These are phyloP conservation scores for Phytophthora cajani DNA, from an alignment of 352 stramenopile genomes.

Conservation along the genomic window DNA sequence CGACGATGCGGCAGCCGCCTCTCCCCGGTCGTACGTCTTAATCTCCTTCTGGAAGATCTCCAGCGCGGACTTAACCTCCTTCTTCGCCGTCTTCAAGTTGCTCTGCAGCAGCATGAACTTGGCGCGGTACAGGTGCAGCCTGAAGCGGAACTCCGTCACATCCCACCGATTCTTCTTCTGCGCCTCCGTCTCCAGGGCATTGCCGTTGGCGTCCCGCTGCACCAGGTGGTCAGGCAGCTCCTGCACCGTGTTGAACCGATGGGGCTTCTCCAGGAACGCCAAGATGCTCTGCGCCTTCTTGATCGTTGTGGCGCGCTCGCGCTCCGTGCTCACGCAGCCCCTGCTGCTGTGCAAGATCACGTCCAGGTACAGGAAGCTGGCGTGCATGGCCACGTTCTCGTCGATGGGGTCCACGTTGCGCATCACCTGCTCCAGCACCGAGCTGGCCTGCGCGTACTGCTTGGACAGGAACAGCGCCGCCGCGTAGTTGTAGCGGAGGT, in stretches of 20 bases:
- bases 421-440: conserved; percentile 87
- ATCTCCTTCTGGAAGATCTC: conserved; percentile 95
- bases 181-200: conserved; percentile 50
- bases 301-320: conserved; percentile 63
- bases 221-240: conserved; percentile 49
- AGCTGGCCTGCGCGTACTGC: conserved; percentile 89
- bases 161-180: conserved; percentile 70
- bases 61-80: conserved; percentile 93
- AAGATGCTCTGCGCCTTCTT: conserved; percentile 90
- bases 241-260: conserved; percentile 87
- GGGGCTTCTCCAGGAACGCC: conserved; percentile 90
- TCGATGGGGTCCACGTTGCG: conserved; percentile 92
- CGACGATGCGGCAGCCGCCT: conserved; percentile 14
- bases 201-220: conserved; percentile 40
- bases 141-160: conserved; percentile 91
- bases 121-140: conserved; percentile 92
- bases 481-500: conserved; percentile 92
- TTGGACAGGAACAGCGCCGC: conserved; percentile 89
- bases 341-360: conserved; percentile 91
- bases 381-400: conserved; percentile 92
- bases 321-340: conserved; percentile 84
- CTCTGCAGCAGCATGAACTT: conserved; percentile 90
- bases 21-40: conserved; percentile 48
- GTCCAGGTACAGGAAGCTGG: conserved; percentile 94
- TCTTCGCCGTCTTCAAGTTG: conserved; percentile 91